Conservation (phyloP, 139 green algal species). For the Microglena sp. region DNA sequence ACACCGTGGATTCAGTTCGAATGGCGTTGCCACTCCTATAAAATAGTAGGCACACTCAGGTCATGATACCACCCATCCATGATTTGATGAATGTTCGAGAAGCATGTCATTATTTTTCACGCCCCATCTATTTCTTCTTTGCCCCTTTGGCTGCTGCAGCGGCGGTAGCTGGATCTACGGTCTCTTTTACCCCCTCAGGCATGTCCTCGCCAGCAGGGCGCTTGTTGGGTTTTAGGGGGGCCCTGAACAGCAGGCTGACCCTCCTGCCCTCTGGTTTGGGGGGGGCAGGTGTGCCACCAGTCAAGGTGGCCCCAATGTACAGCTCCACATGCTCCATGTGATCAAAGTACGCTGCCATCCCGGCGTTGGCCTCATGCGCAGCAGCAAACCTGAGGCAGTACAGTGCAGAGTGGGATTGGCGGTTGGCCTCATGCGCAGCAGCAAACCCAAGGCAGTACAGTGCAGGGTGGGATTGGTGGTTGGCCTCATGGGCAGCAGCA, state of each 20-base stretch:
- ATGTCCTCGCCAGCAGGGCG: background rate
- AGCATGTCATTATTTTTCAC: no score
- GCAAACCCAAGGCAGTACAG: background rate
- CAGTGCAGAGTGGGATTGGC: background rate
- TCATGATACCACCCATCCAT: no score
- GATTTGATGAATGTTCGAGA: no score
- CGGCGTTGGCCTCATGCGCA: conserved; percentile 13
- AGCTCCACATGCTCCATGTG: conserved; percentile 23
- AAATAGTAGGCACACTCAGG: no score
- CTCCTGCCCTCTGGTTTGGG: conserved; percentile 13
- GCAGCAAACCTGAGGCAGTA: conserved; percentile 15
- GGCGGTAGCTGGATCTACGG: background rate
- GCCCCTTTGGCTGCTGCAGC: background rate
- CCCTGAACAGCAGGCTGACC: conserved; percentile 9
- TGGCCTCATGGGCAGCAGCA: background rate
- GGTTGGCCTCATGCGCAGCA: background rate
- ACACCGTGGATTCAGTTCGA: no score
- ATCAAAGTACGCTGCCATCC: conserved; percentile 26
- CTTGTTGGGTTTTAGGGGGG: conserved; percentile 8
- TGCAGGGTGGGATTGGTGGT: background rate
- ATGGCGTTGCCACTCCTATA: no score
- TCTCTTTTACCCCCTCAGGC: conserved; percentile 8
- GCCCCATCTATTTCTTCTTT: conserved; percentile 5
- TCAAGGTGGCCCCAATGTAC: conserved; percentile 13
- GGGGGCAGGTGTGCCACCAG: conserved; percentile 18